Evolutionary conservation across 768 basidiomycete species (phyloP), one percentile per base, ranked within the genome.

Genomic region (Rhodotorula sphaerocarpa): DNA sequence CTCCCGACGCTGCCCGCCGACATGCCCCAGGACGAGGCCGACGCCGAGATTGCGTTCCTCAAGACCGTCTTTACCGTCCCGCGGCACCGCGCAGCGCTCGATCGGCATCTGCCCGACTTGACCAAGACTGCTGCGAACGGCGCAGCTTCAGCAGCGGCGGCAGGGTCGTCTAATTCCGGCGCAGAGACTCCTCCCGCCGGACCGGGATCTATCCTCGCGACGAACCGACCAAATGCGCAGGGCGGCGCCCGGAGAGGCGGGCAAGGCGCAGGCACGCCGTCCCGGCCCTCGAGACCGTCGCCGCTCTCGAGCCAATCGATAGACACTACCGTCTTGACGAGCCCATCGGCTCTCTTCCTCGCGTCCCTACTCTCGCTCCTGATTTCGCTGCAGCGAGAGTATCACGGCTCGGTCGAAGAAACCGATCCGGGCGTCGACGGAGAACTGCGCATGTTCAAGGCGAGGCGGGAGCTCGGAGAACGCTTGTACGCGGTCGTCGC

Each of bases 361-460:
- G 48, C 57, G 6, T 39, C 61, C 7, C 64, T 65, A 27, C 54
- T 69, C 12, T 65, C 68, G 6, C 63, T 69, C 58, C 55, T 69
- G 41, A 65, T 69, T 34, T 63, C 68, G 23, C 61, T 69, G 11
- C 68, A 69, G 23, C 47, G 54, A 31, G 68, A 63, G 44, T 42
- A 55, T 27, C 33, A 36, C 20, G 68, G 61, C 28, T 36, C 42
- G 20, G 58, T 66, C 3, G 59, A 69, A 23, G 68, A 69, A 33
- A 66, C 68, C 36, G 68, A 69, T 28, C 60, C 61, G 5, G 68
- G 68, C 27, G 68, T 69, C 42, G 68, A 69, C 27, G 68, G 68
- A 36, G 68, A 69, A 34, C 55, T 69, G 34, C 41, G 68, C 23
- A 65, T 65, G 61, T 69, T 69, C 64, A 69, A 69, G 57, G 68